Conservation (phyloP, 106 monocot genomes). For the Amphibolis antarctica region DNA sequence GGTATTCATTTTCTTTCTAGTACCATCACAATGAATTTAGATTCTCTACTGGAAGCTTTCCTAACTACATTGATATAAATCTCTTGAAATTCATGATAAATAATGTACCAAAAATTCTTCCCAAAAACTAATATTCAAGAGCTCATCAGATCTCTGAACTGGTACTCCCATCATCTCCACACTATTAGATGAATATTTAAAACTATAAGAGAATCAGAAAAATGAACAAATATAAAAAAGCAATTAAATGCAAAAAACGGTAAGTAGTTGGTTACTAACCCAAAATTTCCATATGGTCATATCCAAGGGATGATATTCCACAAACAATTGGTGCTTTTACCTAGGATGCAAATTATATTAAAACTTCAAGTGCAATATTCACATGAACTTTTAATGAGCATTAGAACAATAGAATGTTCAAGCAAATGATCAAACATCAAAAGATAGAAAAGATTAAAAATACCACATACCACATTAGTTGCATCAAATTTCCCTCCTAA, state of each 20-base stretch:
- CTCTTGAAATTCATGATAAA: too few relatives aligned
- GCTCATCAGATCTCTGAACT: too few relatives aligned
- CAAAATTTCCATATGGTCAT: conserved; percentile 98
- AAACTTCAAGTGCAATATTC: not conserved
- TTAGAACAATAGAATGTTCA: not conserved
- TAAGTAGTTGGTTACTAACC: conserved; percentile 31
- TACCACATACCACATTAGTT: conserved; percentile 24
- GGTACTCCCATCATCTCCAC: too few relatives aligned
- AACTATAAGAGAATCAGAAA: not conserved
- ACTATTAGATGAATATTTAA: too few relatives aligned
- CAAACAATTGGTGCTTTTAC: conserved; percentile 73
- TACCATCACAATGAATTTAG: too few relatives aligned
- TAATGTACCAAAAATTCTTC: too few relatives aligned
- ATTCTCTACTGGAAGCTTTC: too few relatives aligned
- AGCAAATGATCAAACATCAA: not conserved
- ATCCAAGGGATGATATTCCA: conserved; percentile 86
- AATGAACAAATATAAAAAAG: not conserved
- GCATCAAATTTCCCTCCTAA: conserved; percentile 28
- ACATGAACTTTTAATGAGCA: not conserved
- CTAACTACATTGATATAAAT: too few relatives aligned
- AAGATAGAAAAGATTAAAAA: not conserved
- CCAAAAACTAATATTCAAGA: too few relatives aligned
- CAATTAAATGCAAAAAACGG: not conserved
- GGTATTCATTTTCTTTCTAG: too few relatives aligned
- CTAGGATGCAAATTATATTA: conserved; percentile 26